Percentiles rank a stretch among this genome's conserved stretches.
Evolutionary conservation across 805 yeast species (phyloP).

Genomic region (Cyberlindnera veronae): DNA sequence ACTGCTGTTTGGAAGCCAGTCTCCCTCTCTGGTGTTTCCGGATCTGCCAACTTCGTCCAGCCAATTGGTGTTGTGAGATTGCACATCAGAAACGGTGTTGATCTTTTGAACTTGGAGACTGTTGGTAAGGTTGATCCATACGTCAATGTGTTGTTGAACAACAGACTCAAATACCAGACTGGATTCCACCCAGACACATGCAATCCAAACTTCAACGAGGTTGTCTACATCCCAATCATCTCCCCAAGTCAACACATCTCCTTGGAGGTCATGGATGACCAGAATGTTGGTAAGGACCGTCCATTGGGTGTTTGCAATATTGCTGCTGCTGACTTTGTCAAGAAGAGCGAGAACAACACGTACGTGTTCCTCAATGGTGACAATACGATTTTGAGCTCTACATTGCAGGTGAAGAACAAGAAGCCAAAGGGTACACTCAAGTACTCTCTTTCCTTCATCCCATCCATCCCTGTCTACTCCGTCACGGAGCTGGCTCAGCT

Average conservation of each 20-base stretch:
- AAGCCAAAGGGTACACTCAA: constrained; percentile 49
- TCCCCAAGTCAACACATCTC: constrained; percentile 58
- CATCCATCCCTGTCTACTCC: constrained; percentile 60
- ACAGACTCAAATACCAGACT: constrained; percentile 54
- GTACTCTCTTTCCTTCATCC: constrained; percentile 61
- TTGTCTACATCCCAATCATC: constrained; percentile 55
- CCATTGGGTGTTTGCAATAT: constrained; percentile 56
- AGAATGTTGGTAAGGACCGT: constrained; percentile 60
- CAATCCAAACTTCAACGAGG: constrained; percentile 58
- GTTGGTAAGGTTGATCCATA: constrained; percentile 79
- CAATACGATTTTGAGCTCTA: constrained; percentile 37
- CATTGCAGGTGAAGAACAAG: constrained; percentile 30
- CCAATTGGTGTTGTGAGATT: constrained; percentile 68
- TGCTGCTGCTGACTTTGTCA: constrained; percentile 45
- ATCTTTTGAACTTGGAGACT: constrained; percentile 55
- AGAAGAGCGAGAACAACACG: constrained; percentile 44
- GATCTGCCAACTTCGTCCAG: constrained; percentile 46
- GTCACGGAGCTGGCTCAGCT: constrained; percentile 50
- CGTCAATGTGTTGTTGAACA: constrained; percentile 54
- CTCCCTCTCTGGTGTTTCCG: constrained; percentile 47
- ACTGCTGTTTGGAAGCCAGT: constrained; percentile 71
- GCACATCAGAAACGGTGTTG: constrained; percentile 50
- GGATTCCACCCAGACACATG: constrained; percentile 48
- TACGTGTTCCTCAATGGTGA: constrained; percentile 51
- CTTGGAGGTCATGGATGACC: constrained; percentile 64